phyloP scores from a whole-genome alignment of 2,329 filamentous ascomycete species.

The Chrysoporthe austroafricana region DNA sequence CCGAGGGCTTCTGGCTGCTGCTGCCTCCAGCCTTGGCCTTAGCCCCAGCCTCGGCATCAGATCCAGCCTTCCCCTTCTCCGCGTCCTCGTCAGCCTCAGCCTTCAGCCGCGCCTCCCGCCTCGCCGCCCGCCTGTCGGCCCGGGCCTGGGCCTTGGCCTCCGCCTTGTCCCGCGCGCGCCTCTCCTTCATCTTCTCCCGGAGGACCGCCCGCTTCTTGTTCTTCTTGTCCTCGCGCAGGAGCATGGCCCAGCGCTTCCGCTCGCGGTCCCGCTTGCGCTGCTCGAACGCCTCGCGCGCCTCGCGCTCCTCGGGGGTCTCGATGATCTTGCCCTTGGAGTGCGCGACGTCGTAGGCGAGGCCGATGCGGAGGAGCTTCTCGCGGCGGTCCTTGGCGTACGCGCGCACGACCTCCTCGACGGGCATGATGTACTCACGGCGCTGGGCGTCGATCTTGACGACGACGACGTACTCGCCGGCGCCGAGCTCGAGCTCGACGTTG shows the following conservation, averaged over 20 bases:
- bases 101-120: conserved; percentile 35
- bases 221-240: conserved; percentile 44
- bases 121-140: conserved; percentile 42
- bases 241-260: conserved; percentile 54
- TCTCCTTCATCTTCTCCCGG: conserved; percentile 46
- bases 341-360: conserved; percentile 62
- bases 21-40: conserved; percentile 16
- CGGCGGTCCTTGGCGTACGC: conserved; percentile 54
- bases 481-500: conserved; percentile 61
- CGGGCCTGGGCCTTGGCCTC: conserved; percentile 36
- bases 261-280: conserved; percentile 49
- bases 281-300: conserved; percentile 53
- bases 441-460: conserved; percentile 59
- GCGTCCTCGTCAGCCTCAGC: conserved; percentile 37
- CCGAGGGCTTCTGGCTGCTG: conserved; percentile 12
- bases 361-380: conserved; percentile 62
- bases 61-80: conserved; percentile 32
- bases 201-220: conserved; percentile 39
- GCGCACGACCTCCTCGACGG: conserved; percentile 61
- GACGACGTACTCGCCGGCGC: conserved; percentile 60
- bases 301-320: conserved; percentile 53
- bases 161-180: conserved; percentile 31
- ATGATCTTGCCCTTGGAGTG: conserved; percentile 61
- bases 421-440: conserved; percentile 46
- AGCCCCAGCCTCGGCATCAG: conserved; percentile 9